A percentile compares a stretch with the other conserved stretches of the same genome.
Evolutionary conservation across 2,329 filamentous ascomycete genomes (phyloP).

Genomic region (Sclerotinia minor): DNA sequence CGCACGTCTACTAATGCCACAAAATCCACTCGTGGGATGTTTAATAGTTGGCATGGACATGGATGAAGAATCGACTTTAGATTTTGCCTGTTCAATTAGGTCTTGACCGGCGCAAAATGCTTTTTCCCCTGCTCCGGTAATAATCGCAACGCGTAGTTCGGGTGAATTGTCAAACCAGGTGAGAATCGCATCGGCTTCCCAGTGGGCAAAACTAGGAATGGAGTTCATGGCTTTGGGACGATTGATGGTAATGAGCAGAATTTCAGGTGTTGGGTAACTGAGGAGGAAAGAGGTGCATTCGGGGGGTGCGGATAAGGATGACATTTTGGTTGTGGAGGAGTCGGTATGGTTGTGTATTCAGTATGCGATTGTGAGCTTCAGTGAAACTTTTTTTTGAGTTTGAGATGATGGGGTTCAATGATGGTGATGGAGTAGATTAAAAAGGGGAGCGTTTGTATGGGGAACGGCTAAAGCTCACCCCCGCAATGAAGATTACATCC

Average conservation of each 20-base stretch:
- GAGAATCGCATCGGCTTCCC: slow-evolving; percentile 50
- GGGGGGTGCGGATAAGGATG: slow-evolving; percentile 41
- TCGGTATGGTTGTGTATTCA: slow-evolving; percentile 37
- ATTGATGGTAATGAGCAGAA: slow-evolving; percentile 62
- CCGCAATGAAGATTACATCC: background rate
- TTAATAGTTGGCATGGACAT: slow-evolving; percentile 36
- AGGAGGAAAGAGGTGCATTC: slow-evolving; percentile 31
- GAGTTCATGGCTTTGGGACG: slow-evolving; percentile 51
- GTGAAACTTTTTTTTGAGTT: slow-evolving; percentile 42
- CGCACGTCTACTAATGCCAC: slow-evolving; percentile 63
- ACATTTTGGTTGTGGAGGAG: slow-evolving; percentile 43
- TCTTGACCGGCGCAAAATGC: slow-evolving; percentile 71
- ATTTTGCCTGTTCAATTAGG: slow-evolving; percentile 58
- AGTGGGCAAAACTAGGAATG: slow-evolving; percentile 44
- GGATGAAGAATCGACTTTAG: slow-evolving; percentile 42
- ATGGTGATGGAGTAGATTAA: background rate
- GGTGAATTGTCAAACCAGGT: slow-evolving; percentile 63
- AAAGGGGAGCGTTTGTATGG: slow-evolving; percentile 27
- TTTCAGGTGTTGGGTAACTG: slow-evolving; percentile 52
- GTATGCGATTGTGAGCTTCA: slow-evolving; percentile 42
- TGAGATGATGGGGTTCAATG: slow-evolving; percentile 40
- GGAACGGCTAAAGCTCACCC: slow-evolving; percentile 6
- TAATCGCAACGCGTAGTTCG: slow-evolving; percentile 59
- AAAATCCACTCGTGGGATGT: slow-evolving; percentile 53
- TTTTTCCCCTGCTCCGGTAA: slow-evolving; percentile 61